Evolutionary conservation across 768 basidiomycete genomes (phyloP), one percentile per base, ranked within the genome.

Genomic region (Leccinum subgranulosum): DNA sequence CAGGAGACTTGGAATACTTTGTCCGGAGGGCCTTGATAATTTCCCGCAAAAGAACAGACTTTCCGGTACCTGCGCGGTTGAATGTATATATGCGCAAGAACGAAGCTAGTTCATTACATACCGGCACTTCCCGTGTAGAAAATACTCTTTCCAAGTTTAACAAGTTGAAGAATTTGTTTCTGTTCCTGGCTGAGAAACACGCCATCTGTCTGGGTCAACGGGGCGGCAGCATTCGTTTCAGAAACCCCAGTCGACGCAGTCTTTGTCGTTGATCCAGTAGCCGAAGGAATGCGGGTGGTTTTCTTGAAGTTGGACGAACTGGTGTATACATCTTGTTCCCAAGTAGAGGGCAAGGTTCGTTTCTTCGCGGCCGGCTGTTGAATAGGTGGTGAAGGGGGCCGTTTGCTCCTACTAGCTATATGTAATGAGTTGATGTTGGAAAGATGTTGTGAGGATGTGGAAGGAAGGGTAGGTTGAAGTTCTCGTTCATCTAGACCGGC

Each of bases 121-220:
- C 95, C 96, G 58, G 97, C 97, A 77, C 91, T 93, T 27, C 97
- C 97, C 2, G 96, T 99, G 72, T 98, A 99, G 67, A 99, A 99
- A 29, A 98, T 67, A 65, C 86, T 96, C 48, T 85, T 72, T 3
- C 84, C 85, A 12, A 83, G 77, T 33, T 86, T 76, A 1, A 94
- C 94, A 34, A 97, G 77, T 57, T 82, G 80, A 59, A 97, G 75
- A 49, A 99, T 91, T 58, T 88, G 82, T 52, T 77, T 85, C 73
- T 99, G 97, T 67, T 98, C 95, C 58, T 81, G 74, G 71, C 94
- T 96, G 57, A 98, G 77, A 60, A 83, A 81, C 19, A 94, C 73
- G 2, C 73, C 59, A 2, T 81, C 69, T 33, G 69, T 65, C 57
- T 70, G 70, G 2, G 60, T 41, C 5, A 65, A n/a, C 2, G 62